phyloP scores from a whole-genome alignment of 2,329 filamentous ascomycete genomes.

The Sarocladium brachiariae region DNA sequence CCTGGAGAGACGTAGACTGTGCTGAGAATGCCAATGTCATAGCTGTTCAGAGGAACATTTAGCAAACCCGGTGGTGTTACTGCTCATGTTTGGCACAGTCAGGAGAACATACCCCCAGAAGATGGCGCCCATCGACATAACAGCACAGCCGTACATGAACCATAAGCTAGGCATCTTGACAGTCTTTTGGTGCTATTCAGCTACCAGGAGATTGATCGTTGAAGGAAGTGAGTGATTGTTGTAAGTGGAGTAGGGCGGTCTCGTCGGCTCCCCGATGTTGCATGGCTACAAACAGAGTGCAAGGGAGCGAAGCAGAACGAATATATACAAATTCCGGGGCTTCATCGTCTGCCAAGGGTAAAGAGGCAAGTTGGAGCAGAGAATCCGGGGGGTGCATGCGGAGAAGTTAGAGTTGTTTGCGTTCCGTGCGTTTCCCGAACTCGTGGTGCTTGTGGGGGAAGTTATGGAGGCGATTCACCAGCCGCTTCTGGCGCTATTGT shows the following conservation, averaged over 20 bases:
- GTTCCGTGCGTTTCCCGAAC: neutral
- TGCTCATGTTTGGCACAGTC: neutral
- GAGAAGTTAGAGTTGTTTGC: neutral
- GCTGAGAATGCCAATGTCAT: constrained; percentile 20
- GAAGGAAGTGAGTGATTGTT: neutral
- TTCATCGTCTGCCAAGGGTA: neutral
- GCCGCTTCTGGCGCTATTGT: neutral
- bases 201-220: neutral
- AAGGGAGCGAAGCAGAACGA: neutral
- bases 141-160: constrained; percentile 13
- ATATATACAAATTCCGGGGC: constrained; percentile 4
- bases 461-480: neutral
- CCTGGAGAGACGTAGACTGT: constrained; percentile 17
- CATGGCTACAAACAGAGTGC: neutral
- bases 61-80: no score
- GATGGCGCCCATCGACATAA: constrained; percentile 16
- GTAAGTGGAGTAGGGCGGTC: neutral
- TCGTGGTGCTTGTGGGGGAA: neutral
- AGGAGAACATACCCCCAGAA: constrained; percentile 14
- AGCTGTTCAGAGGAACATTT: constrained; percentile 10
- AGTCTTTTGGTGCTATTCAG: neutral
- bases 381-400: constrained; percentile 4
- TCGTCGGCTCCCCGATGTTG: neutral
- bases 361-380: neutral
- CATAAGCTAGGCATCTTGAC: constrained; percentile 13